phyloP scores from a whole-genome alignment of 306 rosid species.

The Trifolium subterraneum region DNA sequence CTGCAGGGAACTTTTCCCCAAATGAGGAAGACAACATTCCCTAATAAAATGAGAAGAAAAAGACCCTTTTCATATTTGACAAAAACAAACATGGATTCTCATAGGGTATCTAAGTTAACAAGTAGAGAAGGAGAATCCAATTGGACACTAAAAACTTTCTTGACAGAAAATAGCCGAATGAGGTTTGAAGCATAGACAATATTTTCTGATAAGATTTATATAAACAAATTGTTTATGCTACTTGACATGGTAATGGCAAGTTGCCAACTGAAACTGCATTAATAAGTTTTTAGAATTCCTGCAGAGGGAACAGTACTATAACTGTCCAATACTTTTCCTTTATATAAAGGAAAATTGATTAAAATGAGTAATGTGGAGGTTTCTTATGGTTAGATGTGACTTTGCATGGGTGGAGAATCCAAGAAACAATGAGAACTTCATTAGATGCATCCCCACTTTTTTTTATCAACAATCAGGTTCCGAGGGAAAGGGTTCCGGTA shows the following conservation, averaged over 20 bases:
- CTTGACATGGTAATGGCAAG: constrained; percentile 36
- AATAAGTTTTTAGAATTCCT: constrained; percentile 42
- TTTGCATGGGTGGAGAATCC: constrained; percentile 53
- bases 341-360: constrained; percentile 10
- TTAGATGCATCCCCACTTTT: constrained; percentile 49
- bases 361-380: constrained; percentile 40
- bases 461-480: too few relatives aligned
- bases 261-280: constrained; percentile 37
- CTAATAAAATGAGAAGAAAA: constrained; percentile 41
- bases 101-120: constrained; percentile 38
- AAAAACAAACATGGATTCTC: constrained; percentile 41
- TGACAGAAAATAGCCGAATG: constrained; percentile 63
- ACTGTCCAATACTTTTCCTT: constrained; percentile 40
- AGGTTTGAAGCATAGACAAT: constrained; percentile 42
- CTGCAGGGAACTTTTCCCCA: constrained; percentile 45
- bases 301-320: constrained; percentile 42
- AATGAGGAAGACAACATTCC: constrained; percentile 57
- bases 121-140: constrained; percentile 55
- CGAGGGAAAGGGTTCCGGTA: too few relatives aligned
- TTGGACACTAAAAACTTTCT: constrained; percentile 52
- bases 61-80: constrained; percentile 23
- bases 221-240: constrained; percentile 22
- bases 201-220: constrained; percentile 13
- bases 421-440: constrained; percentile 40
- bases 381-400: constrained; percentile 59